A percentile compares a stretch with the other conserved stretches of the same genome.
Evolutionary conservation across 1,139 yeast species (phyloP).

Genomic region (Cylindricascospora bacillispora): DNA sequence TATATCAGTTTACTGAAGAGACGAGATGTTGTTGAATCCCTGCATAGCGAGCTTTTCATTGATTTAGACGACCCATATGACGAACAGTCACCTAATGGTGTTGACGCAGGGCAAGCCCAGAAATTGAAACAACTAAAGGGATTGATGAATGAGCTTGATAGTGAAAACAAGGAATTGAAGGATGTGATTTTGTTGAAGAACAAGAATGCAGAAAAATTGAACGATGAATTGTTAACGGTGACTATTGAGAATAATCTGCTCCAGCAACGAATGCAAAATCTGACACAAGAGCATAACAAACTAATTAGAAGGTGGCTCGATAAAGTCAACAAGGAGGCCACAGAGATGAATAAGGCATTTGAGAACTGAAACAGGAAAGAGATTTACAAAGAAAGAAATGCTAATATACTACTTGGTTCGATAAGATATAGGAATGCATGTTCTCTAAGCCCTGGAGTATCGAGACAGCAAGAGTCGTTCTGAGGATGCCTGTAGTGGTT

Average conservation of each 20-base stretch:
- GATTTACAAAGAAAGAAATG: too few species aligned
- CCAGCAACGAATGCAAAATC: constrained; percentile 30
- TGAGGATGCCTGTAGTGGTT: too few species aligned
- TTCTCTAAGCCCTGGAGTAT: too few species aligned
- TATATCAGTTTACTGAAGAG: constrained; percentile 6
- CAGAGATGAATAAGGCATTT: constrained; percentile 36
- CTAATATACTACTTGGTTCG: too few species aligned
- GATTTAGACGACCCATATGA: constrained; percentile 4
- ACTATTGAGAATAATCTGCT: constrained; percentile 62
- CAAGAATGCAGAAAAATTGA: constrained; percentile 45
- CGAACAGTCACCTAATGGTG: not conserved
- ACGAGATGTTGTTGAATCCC: constrained; percentile 14
- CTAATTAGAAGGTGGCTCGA: constrained; percentile 51
- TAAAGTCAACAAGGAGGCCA: constrained; percentile 46
- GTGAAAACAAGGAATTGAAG: constrained; percentile 9
- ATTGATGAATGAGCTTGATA: constrained; percentile 4
- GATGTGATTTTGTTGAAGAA: constrained; percentile 42
- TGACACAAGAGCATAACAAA: constrained; percentile 38
- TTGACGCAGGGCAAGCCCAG: not conserved
- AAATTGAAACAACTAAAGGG: not conserved
- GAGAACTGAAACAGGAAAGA: too few species aligned
- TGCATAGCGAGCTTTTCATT: constrained; percentile 12
- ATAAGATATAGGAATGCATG: too few species aligned
- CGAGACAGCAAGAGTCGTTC: too few species aligned
- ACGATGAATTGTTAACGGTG: constrained; percentile 58